These are phyloP conservation scores for Lipomyces spencermartinsiae DNA, from an alignment of 805 yeast genomes.

Conservation along the genomic window DNA sequence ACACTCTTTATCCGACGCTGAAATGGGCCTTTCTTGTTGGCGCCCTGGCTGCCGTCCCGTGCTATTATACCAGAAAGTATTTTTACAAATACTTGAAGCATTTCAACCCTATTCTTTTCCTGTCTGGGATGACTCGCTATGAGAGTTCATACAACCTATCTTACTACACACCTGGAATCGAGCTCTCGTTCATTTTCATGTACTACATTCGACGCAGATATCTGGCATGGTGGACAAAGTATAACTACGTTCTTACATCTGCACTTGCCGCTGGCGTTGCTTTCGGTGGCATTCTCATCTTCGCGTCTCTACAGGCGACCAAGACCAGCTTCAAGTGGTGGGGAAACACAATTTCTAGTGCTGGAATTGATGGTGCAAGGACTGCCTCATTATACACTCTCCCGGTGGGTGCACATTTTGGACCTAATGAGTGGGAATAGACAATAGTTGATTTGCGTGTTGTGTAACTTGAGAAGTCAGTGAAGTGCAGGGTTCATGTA, in stretches of 20 bases:
- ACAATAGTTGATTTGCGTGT: too few relatives aligned
- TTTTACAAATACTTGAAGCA: constrained; percentile 24
- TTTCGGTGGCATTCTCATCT: constrained; percentile 61
- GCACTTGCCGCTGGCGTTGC: constrained; percentile 68
- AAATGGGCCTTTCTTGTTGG: constrained; percentile 38
- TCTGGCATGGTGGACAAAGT: constrained; percentile 62
- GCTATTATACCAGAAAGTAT: constrained; percentile 20
- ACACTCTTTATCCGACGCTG: constrained; percentile 32
- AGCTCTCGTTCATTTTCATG: constrained; percentile 49
- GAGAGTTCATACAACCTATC: constrained; percentile 27
- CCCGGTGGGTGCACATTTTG: constrained; percentile 22
- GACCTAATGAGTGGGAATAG: constrained; percentile 7
- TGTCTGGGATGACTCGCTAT: constrained; percentile 28
- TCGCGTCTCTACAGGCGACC: constrained; percentile 58
- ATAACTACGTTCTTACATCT: constrained; percentile 59
- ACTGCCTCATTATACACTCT: constrained; percentile 14
- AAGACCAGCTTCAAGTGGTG: constrained; percentile 61
- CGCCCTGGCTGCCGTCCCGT: constrained; percentile 27
- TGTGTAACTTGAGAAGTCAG: too few relatives aligned
- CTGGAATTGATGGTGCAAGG: constrained; percentile 39
- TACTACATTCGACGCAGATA: constrained; percentile 54
- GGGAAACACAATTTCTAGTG: constrained; percentile 58
- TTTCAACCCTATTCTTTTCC: constrained; percentile 27
- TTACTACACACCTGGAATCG: constrained; percentile 34
- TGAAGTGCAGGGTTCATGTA: too few relatives aligned